Conservation (phyloP, 2,329 filamentous ascomycete genomes). For the Colletotrichum zoysiae region DNA sequence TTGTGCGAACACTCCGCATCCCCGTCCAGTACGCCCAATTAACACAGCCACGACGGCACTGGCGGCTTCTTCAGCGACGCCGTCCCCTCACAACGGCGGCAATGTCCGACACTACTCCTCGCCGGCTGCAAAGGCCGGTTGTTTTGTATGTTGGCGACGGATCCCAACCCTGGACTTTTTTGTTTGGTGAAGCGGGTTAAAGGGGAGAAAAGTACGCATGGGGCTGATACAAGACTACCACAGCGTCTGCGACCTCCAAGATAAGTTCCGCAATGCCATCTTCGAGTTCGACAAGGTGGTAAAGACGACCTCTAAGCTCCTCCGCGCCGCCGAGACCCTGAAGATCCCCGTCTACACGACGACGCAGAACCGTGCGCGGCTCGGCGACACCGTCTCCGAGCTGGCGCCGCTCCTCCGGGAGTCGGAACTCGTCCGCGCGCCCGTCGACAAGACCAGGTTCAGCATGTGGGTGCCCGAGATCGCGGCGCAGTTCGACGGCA, state of each 20-base stretch:
- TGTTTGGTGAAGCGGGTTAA: not conserved
- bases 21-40: not conserved
- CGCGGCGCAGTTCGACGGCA: conserved; percentile 51
- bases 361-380: conserved; percentile 83
- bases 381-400: conserved; percentile 84
- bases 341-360: conserved; percentile 86
- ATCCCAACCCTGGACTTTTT: not conserved
- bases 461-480: conserved; percentile 86
- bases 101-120: conserved; percentile 34
- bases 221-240: not conserved
- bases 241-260: conserved; percentile 94
- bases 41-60: conserved; percentile 5
- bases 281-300: conserved; percentile 88
- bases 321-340: conserved; percentile 73
- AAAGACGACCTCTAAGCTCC: conserved; percentile 75
- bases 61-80: conserved; percentile 8
- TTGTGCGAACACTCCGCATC: not conserved
- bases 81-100: conserved; percentile 24
- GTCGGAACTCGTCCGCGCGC: conserved; percentile 53
- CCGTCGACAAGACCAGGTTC: conserved; percentile 90
- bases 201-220: too few relatives aligned
- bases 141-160: conserved; percentile 34
- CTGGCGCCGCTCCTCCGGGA: conserved; percentile 67
- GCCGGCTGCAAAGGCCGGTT: conserved; percentile 41
- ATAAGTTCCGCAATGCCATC: conserved; percentile 88